Conservation (phyloP, 2,329 filamentous ascomycete species). For the Alternaria sp. region DNA sequence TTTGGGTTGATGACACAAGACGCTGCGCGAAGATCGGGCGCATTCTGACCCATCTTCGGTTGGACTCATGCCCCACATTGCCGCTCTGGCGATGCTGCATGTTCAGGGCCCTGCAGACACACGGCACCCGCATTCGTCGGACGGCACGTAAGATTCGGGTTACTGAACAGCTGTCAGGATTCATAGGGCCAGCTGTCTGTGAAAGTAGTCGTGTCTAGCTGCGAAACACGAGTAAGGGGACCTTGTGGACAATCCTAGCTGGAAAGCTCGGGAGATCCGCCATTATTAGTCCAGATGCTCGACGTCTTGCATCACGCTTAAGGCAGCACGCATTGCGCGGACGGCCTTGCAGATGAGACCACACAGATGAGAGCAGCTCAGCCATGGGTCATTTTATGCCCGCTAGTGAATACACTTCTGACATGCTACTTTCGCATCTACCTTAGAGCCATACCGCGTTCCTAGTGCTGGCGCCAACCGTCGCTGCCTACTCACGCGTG, state of each 20-base stretch:
- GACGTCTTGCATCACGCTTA: constrained; percentile 27
- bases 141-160: neutral
- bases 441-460: constrained; percentile 11
- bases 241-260: constrained; percentile 12
- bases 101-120: constrained; percentile 3
- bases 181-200: constrained; percentile 19
- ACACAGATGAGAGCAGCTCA: constrained; percentile 23
- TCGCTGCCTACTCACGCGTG: constrained; percentile 20
- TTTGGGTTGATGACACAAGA: constrained; percentile 15
- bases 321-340: constrained; percentile 31
- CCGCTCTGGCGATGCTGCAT: constrained; percentile 2
- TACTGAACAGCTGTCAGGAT: neutral
- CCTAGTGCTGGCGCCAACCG: constrained; percentile 8
- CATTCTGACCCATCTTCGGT: constrained; percentile 12
- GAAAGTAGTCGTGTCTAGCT: constrained; percentile 18
- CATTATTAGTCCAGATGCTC: constrained; percentile 40
- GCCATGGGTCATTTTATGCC: constrained; percentile 15
- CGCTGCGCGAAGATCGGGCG: constrained; percentile 20
- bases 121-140: neutral
- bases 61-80: constrained; percentile 8
- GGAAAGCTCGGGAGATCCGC: constrained; percentile 29
- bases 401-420: constrained; percentile 13
- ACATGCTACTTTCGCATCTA: neutral
- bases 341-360: constrained; percentile 27
- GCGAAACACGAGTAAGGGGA: constrained; percentile 7